phyloP scores from a whole-genome alignment of 2,329 filamentous ascomycete genomes.

The Hymenoscyphus linearis region DNA sequence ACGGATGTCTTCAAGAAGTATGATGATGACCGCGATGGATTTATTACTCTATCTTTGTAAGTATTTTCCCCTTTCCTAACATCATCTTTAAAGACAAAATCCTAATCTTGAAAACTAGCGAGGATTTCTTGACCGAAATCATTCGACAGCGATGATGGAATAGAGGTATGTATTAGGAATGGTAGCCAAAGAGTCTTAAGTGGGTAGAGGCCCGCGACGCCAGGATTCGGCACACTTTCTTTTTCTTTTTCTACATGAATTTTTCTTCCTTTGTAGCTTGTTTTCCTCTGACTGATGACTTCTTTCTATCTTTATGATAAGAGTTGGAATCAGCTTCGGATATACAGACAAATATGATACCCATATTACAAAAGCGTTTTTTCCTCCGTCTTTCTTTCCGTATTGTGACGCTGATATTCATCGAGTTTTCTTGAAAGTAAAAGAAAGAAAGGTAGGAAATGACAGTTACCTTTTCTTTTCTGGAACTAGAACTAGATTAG shows the following conservation, averaged over 20 bases:
- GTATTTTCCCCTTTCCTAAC: constrained; percentile 4
- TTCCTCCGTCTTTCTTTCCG: no score
- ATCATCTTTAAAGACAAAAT: constrained; percentile 1
- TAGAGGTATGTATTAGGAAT: neutral
- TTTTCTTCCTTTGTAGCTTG: neutral
- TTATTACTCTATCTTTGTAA: constrained; percentile 71
- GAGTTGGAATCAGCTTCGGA: neutral
- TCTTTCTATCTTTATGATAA: neutral
- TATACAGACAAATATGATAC: neutral
- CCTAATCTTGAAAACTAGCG: constrained; percentile 18
- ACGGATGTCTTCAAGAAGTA: constrained; percentile 99
- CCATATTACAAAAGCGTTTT: neutral
- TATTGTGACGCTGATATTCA: no score
- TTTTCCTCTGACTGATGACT: neutral
- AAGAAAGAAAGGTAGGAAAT: no score
- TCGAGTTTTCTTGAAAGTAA: neutral
- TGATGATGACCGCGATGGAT: constrained; percentile 93
- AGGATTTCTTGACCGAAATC: constrained; percentile 32
- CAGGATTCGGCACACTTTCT: neutral
- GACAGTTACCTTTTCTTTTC: no score
- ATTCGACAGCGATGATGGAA: constrained; percentile 27
- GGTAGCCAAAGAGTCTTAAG: neutral
- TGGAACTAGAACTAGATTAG: no score
- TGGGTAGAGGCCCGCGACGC: neutral
- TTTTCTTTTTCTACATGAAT: neutral